Evolutionary conservation across 1,139 yeast genomes (phyloP).

Genomic region (Blastobotrys apis): DNA sequence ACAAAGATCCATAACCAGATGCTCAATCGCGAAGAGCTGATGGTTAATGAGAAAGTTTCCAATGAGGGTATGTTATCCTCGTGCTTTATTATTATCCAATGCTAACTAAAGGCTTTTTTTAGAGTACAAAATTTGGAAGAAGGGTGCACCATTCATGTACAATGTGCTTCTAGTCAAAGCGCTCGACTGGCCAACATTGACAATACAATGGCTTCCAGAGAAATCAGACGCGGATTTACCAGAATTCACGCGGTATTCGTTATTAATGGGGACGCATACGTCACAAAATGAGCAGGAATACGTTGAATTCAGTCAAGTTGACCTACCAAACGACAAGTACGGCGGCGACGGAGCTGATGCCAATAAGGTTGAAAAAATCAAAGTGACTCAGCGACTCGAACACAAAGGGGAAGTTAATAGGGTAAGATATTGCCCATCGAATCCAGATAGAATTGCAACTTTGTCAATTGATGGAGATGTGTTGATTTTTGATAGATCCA

Average conservation of each 20-base stretch:
- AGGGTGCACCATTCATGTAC: slow-evolving; percentile 80
- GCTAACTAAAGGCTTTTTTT: background rate
- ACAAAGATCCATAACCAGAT: slow-evolving; percentile 4
- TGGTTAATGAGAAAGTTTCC: slow-evolving; percentile 44
- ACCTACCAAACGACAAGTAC: slow-evolving; percentile 46
- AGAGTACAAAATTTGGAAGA: slow-evolving; percentile 61
- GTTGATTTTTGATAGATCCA: slow-evolving; percentile 53
- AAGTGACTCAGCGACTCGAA: slow-evolving; percentile 34
- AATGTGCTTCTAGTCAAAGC: slow-evolving; percentile 69
- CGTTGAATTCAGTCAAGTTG: slow-evolving; percentile 69
- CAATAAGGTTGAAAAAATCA: slow-evolving; percentile 46
- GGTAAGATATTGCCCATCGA: slow-evolving; percentile 77
- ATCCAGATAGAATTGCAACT: slow-evolving; percentile 62
- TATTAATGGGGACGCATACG: slow-evolving; percentile 80
- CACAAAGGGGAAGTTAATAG: slow-evolving; percentile 68
- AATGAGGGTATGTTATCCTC: slow-evolving; percentile 45
- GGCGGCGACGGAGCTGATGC: slow-evolving; percentile 23
- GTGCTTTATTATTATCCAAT: no score
- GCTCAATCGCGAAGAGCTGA: slow-evolving; percentile 37
- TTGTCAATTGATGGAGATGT: slow-evolving; percentile 72
- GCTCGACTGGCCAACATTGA: slow-evolving; percentile 50
- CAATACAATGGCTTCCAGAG: slow-evolving; percentile 41
- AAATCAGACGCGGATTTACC: slow-evolving; percentile 12
- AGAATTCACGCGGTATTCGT: slow-evolving; percentile 30
- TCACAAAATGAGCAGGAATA: slow-evolving; percentile 73